phyloP scores from a whole-genome alignment of 2,329 filamentous ascomycete genomes.

The Madurella mycetomatis region DNA sequence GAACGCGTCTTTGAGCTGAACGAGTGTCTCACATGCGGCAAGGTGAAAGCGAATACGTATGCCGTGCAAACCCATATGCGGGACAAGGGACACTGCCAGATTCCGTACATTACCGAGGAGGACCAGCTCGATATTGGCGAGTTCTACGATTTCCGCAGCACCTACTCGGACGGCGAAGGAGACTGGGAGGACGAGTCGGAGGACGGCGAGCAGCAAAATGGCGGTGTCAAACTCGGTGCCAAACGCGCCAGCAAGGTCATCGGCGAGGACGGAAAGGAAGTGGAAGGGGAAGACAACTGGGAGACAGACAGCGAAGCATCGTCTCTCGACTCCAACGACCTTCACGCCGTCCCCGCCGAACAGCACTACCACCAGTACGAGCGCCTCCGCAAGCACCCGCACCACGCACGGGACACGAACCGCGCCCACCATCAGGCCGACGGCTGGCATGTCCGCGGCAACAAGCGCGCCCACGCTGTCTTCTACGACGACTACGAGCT shows the following conservation, averaged over 20 bases:
- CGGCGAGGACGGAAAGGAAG: constrained; percentile 48
- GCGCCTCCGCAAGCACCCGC: constrained; percentile 65
- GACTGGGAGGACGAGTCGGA: constrained; percentile 54
- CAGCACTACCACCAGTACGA: constrained; percentile 67
- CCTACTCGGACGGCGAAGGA: constrained; percentile 79
- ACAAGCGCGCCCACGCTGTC: constrained; percentile 68
- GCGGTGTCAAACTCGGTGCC: constrained; percentile 67
- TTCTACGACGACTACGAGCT: constrained; percentile 93
- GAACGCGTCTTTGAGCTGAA: constrained; percentile 74
- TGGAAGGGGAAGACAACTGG: constrained; percentile 72
- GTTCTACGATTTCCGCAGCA: constrained; percentile 94
- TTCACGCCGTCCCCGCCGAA: constrained; percentile 74
- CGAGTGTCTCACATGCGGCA: constrained; percentile 86
- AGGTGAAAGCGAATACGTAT: constrained; percentile 69
- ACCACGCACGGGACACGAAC: constrained; percentile 68
- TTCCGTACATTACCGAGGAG: constrained; percentile 81
- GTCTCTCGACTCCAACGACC: constrained; percentile 79
- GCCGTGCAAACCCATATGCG: constrained; percentile 96
- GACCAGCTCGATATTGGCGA: constrained; percentile 94
- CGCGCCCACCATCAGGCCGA: constrained; percentile 70
- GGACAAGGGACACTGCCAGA: constrained; percentile 94
- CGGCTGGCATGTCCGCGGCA: constrained; percentile 77
- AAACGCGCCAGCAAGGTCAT: constrained; percentile 51
- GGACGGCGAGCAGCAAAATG: constrained; percentile 44
- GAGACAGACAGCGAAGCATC: constrained; percentile 92